Evolutionary conservation across 441 rosid genomes (phyloP), one percentile per base, ranked within the genome.

Genomic region (Croton laevigatus): DNA sequence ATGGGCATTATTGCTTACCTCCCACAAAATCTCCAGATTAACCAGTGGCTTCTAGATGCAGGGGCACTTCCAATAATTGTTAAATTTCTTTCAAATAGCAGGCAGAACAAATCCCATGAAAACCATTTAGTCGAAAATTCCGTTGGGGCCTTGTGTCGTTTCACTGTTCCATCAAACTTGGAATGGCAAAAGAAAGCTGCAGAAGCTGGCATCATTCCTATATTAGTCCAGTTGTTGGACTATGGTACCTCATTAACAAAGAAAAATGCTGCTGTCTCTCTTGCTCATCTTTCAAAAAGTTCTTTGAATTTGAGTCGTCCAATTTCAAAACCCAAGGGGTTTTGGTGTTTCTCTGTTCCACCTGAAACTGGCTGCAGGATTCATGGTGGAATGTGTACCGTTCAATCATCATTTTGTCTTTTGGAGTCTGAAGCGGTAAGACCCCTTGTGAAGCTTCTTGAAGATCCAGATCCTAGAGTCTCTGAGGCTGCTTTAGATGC

Each of bases 401-500:
- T 84, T 57, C 71, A 83, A 65, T 75, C 87, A 45, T 86, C 93
- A 58, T 88, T 84, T 81, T 88, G 93, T 82, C 93, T 88, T 57
- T 57, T 86, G 38, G 89, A 86, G 72, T 89, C 93, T 46, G 76
- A 81, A 58, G 89, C 93, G 3, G 77, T 88, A 57, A 58, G 63
- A 52, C 86, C 93, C 8, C 87, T 88, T 57, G 89, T 74, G 59
- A 73, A 71, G 65, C 78, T 82, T 62, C 88, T 88, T 54, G 73
- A 71, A 59, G 90, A 86, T 55, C 55, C 81, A 23, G 83, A 86
- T 78, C 80, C 77, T 48, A 82, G 71, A n/a, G 80, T 69, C 16
- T 72, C 87, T 17, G 87, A 79, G 79, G 88, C 90, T 70, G 73
- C 90, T 68, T 76, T 88, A 76, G 89, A 86, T 70, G 90, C 90